phyloP scores from a whole-genome alignment of 345 rosid species.

The Adansonia digitata region DNA sequence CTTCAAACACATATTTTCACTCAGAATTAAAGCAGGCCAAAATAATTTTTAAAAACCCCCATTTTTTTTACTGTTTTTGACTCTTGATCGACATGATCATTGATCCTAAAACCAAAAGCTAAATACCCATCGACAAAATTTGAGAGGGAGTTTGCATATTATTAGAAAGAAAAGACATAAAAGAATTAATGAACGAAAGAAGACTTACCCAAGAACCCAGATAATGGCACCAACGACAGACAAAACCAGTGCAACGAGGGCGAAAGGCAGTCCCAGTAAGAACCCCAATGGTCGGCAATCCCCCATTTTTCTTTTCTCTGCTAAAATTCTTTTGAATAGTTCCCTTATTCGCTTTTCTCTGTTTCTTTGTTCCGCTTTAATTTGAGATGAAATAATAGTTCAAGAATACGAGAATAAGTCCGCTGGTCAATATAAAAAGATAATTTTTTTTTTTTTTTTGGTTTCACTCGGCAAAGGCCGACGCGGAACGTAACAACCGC shows the following conservation, averaged over 20 bases:
- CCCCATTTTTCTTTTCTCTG: constrained; percentile 27
- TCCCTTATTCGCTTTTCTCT: neutral
- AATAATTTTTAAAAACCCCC: neutral
- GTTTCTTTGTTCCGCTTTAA: neutral
- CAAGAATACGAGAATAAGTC: neutral
- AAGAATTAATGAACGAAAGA: neutral
- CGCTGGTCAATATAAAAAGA: neutral
- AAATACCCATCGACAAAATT: too few species aligned
- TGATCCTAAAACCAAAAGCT: neutral
- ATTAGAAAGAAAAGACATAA: neutral
- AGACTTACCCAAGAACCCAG: constrained; percentile 70
- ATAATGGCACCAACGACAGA: constrained; percentile 62
- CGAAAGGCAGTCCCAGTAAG: constrained; percentile 75
- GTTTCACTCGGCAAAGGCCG: neutral
- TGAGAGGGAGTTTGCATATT: neutral
- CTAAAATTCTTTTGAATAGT: neutral
- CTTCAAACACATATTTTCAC: neutral
- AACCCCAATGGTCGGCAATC: constrained; percentile 84
- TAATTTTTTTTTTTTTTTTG: too few species aligned
- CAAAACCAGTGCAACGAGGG: constrained; percentile 56
- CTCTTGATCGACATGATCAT: neutral
- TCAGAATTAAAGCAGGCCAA: neutral
- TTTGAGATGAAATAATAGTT: neutral
- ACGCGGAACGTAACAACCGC: constrained; percentile 11
- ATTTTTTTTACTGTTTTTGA: neutral